These are phyloP conservation scores for Odontarrhena argentea DNA, from an alignment of 345 rosid genomes.

Conservation along the genomic window DNA sequence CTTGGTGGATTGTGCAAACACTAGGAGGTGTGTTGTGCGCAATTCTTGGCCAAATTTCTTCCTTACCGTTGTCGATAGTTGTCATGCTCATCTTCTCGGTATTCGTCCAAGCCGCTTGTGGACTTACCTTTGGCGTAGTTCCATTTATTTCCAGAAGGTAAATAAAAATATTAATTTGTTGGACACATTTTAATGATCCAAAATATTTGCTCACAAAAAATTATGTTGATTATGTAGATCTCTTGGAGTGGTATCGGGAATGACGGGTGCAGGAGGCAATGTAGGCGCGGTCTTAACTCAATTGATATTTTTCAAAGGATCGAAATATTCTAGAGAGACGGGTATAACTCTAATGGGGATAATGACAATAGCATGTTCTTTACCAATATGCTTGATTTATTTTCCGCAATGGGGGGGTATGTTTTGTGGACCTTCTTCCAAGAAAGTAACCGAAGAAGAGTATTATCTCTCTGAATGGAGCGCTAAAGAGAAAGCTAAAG, in stretches of 20 bases:
- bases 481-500: slow-evolving; percentile 49
- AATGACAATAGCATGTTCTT: slow-evolving; percentile 71
- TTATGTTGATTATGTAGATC: slow-evolving; percentile 51
- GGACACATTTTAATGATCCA: not conserved
- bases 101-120: slow-evolving; percentile 86
- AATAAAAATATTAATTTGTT: not conserved
- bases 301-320: slow-evolving; percentile 80
- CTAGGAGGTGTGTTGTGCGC: slow-evolving; percentile 71
- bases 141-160: slow-evolving; percentile 90
- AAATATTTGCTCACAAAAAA: not conserved
- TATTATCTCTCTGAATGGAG: slow-evolving; percentile 82
- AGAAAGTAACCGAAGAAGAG: slow-evolving; percentile 61
- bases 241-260: slow-evolving; percentile 76
- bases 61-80: slow-evolving; percentile 52
- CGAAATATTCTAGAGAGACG: slow-evolving; percentile 67
- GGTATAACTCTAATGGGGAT: slow-evolving; percentile 83
- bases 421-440: slow-evolving; percentile 70
- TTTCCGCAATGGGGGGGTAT: slow-evolving; percentile 99
- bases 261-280: slow-evolving; percentile 93
- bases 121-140: slow-evolving; percentile 86
- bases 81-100: slow-evolving; percentile 79
- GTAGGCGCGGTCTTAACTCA: slow-evolving; percentile 88
- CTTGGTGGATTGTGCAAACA: slow-evolving; percentile 76
- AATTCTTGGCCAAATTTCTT: slow-evolving; percentile 52
- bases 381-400: slow-evolving; percentile 61